Evolutionary conservation across 202 grass and related monocot genomes (phyloP).

Genomic region (Setaria italica): DNA sequence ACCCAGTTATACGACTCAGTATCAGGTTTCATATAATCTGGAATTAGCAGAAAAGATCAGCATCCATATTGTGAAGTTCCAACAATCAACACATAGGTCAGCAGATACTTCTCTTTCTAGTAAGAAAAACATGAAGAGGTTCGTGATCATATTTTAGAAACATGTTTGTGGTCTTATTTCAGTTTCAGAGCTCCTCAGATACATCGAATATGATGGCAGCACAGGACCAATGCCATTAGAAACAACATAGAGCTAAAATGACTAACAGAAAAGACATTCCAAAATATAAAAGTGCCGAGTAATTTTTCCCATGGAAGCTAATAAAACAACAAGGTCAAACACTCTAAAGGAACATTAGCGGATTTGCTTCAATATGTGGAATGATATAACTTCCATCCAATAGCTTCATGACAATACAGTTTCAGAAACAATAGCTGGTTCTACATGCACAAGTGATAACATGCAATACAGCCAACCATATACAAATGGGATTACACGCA

Average conservation of each 20-base stretch:
- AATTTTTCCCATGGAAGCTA: background rate
- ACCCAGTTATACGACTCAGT: slow-evolving; percentile 96
- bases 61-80: slow-evolving; percentile 18
- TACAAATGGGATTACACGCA: slow-evolving; percentile 2
- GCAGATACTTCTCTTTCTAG: background rate
- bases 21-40: slow-evolving; percentile 97
- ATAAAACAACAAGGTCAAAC: slow-evolving; percentile 11
- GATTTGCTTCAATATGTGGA: slow-evolving; percentile 1
- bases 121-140: slow-evolving; percentile 26
- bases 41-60: slow-evolving; percentile 45
- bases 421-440: slow-evolving; percentile 26
- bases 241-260: slow-evolving; percentile 17
- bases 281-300: background rate
- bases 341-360: background rate
- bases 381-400: slow-evolving; percentile 3
- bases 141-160: background rate
- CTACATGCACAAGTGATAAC: slow-evolving; percentile 11
- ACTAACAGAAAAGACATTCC: background rate
- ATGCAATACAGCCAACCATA: background rate
- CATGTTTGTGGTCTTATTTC: background rate
- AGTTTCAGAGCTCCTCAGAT: slow-evolving; percentile 8
- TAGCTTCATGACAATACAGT: background rate
- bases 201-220: slow-evolving; percentile 31
- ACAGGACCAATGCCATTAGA: background rate
- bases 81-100: slow-evolving; percentile 37